Evolutionary conservation across 2,329 filamentous ascomycete species (phyloP).

Genomic region (Thielaviopsis cerberus): DNA sequence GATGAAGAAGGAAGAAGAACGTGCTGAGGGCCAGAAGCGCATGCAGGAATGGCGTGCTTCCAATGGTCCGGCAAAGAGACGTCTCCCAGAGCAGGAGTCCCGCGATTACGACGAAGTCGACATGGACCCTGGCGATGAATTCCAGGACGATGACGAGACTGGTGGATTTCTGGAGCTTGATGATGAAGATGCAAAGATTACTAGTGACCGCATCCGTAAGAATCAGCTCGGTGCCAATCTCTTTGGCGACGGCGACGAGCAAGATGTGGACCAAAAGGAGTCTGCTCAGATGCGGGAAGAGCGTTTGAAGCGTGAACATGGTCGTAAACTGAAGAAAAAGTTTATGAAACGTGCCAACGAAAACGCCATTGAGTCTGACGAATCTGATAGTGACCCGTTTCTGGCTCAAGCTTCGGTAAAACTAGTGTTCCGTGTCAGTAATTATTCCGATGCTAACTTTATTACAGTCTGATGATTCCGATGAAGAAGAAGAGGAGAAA

Average conservation of each 20-base stretch:
- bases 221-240: slow-evolving; percentile 77
- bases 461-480: slow-evolving; percentile 15
- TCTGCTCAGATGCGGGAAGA: slow-evolving; percentile 51
- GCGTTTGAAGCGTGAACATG: slow-evolving; percentile 48
- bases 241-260: slow-evolving; percentile 52
- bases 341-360: slow-evolving; percentile 74
- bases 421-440: not conserved
- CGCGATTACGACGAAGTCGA: slow-evolving; percentile 51
- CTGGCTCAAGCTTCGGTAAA: slow-evolving; percentile 19
- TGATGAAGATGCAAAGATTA: slow-evolving; percentile 61
- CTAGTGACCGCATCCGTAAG: slow-evolving; percentile 53
- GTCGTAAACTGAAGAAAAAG: slow-evolving; percentile 62
- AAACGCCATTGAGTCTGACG: slow-evolving; percentile 62
- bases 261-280: slow-evolving; percentile 55
- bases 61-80: slow-evolving; percentile 7
- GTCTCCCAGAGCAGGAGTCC: slow-evolving; percentile 5
- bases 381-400: slow-evolving; percentile 27
- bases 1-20: slow-evolving; percentile 45
- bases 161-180: slow-evolving; percentile 57
- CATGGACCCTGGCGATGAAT: slow-evolving; percentile 46
- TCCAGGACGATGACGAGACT: slow-evolving; percentile 76
- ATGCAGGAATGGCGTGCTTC: slow-evolving; percentile 30
- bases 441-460: not conserved
- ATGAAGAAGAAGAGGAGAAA: slow-evolving; percentile 27
- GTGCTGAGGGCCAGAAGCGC: slow-evolving; percentile 33